Evolutionary conservation across 148 eudicot genomes (phyloP), one percentile per base, ranked within the genome.

Genomic region (Cornus florida): DNA sequence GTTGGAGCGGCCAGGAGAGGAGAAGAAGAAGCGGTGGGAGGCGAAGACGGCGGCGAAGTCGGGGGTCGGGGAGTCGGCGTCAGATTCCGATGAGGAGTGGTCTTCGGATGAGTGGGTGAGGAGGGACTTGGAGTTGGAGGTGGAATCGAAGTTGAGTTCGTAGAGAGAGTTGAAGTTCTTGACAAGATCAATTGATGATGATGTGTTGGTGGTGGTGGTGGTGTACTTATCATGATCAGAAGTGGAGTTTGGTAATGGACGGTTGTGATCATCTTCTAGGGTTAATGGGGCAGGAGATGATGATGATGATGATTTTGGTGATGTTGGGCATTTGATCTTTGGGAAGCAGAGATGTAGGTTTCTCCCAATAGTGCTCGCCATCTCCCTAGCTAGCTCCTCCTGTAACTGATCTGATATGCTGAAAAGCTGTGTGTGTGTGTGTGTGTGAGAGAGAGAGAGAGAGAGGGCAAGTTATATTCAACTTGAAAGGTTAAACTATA

Each of bases 1-100:
- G 82, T 93, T 93, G 56, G 97, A 92, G 38, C 77, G 87, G 67
- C 99, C 99, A 0, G 99, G 99, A 79, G 97, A 89, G 81, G 99
- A 92, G 87, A 92, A 87, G 90, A 95, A 95, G 88, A 95, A 93
- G 57, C 99, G 89, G 0, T 80, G 86, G 62, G 97, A 95, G 56
- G 94, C 90, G 76, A 86, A 85, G 74, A 76, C 89, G 59, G 97
- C 80, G 78, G 97, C 80, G 28, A 93, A 80, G 83, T 95, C 97
- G 5, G 92, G 90, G 0, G 90, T 28, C 53, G 87, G 23, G 23
- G 80, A 53, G n/a, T 79, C 78, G 13, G 78, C 10, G 62, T 81
- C 78, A 72, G 82, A 41, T 64, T 75, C 72, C 32, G 85, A 75
- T 73, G 56, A 28, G 69, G 91, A 50, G 9, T 39, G 33, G 57